phyloP scores from a whole-genome alignment of 495 filamentous ascomycete species.

The Penicillium atrosanguineum region DNA sequence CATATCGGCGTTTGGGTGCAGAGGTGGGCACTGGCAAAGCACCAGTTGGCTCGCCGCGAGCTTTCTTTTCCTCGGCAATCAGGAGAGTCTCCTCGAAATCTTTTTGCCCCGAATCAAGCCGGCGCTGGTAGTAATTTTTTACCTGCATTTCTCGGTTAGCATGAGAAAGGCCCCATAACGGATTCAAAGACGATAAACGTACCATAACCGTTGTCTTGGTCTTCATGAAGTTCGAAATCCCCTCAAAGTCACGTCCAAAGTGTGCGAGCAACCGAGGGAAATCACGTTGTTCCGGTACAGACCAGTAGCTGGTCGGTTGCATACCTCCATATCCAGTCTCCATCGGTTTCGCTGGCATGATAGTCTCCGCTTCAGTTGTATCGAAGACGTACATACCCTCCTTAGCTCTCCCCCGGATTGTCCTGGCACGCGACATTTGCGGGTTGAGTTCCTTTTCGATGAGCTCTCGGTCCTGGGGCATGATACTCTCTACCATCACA shows the following conservation, averaged over 20 bases:
- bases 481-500: constrained; percentile 20
- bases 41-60: constrained; percentile 66
- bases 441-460: constrained; percentile 26
- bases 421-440: constrained; percentile 25
- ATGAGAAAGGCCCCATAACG: not conserved
- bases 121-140: constrained; percentile 85
- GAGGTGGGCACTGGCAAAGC: constrained; percentile 62
- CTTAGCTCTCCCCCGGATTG: constrained; percentile 34
- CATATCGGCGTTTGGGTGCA: constrained; percentile 58
- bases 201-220: constrained; percentile 96
- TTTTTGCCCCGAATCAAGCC: constrained; percentile 64
- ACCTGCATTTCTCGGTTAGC: constrained; percentile 58
- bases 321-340: constrained; percentile 46
- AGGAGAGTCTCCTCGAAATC: constrained; percentile 68
- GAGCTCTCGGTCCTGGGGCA: constrained; percentile 22
- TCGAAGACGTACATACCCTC: constrained; percentile 43
- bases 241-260: constrained; percentile 85
- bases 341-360: constrained; percentile 26
- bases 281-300: constrained; percentile 82
- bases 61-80: constrained; percentile 67
- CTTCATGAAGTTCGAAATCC: constrained; percentile 82
- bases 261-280: constrained; percentile 74
- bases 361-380: constrained; percentile 38
- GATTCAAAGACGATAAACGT: constrained; percentile 20
- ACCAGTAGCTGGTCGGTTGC: constrained; percentile 93